A percentile compares a stretch with the other conserved stretches of the same genome.
These are phyloP conservation scores for Strobilomyces confusus DNA, from an alignment of 768 basidiomycete species.

Conservation along the genomic window DNA sequence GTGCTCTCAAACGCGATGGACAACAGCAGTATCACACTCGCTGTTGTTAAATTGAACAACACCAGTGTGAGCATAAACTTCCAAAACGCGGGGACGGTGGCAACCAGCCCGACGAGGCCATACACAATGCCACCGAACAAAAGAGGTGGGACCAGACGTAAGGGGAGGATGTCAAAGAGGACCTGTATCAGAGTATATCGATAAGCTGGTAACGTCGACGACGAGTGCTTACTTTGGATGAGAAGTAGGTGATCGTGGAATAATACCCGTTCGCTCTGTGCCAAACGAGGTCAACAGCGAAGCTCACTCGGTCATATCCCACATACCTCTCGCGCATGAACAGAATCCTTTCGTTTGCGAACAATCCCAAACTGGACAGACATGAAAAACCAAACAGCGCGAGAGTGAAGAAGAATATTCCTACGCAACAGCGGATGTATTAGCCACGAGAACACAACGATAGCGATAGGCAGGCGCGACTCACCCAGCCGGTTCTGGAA, in stretches of 20 bases:
- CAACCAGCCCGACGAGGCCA: constrained; percentile 90
- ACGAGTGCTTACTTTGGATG: constrained; percentile 65
- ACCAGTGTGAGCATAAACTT: constrained; percentile 97
- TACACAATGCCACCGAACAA: constrained; percentile 96
- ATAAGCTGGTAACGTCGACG: not conserved
- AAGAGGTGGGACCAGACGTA: constrained; percentile 91
- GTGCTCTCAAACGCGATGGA: constrained; percentile 86
- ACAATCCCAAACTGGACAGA: constrained; percentile 87
- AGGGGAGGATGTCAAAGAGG: constrained; percentile 92
- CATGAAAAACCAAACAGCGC: constrained; percentile 97
- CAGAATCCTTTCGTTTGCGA: constrained; percentile 91
- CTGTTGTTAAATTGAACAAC: constrained; percentile 94
- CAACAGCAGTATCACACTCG: constrained; percentile 85
- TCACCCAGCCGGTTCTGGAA: constrained; percentile 94
- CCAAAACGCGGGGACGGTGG: constrained; percentile 89
- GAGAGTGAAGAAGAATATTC: constrained; percentile 97
- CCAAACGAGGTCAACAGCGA: not conserved
- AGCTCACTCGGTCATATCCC: not conserved
- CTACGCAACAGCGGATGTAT: constrained; percentile 30
- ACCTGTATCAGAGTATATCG: constrained; percentile 43
- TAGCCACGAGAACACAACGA: not conserved
- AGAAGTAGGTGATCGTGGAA: constrained; percentile 93
- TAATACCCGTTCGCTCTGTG: constrained; percentile 94
- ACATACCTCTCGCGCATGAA: constrained; percentile 96
- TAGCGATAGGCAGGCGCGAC: constrained; percentile 13